These are phyloP conservation scores for Austroboletus sp. DNA, from an alignment of 1,284 basidiomycete genomes.

Conservation along the genomic window DNA sequence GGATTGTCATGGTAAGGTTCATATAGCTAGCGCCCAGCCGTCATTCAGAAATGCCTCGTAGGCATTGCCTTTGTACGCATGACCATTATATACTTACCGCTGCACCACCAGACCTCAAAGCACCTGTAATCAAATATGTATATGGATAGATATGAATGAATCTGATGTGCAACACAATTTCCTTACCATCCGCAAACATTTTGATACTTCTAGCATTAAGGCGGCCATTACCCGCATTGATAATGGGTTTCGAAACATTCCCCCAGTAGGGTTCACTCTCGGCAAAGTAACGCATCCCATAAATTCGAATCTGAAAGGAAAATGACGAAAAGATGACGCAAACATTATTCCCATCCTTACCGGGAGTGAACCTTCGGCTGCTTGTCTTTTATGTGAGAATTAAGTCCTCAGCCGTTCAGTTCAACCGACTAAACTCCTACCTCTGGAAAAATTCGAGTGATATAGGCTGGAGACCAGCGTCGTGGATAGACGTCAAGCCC, in stretches of 20 bases:
- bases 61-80: not conserved
- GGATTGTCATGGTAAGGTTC: slow-evolving; percentile 81
- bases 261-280: slow-evolving; percentile 75
- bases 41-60: not conserved
- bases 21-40: slow-evolving; percentile 43
- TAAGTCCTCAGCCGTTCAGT: not conserved
- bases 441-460: slow-evolving; percentile 70
- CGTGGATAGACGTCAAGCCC: slow-evolving; percentile 79
- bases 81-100: slow-evolving; percentile 54
- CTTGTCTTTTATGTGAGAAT: slow-evolving; percentile 40
- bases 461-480: slow-evolving; percentile 65
- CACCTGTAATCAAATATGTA: slow-evolving; percentile 43
- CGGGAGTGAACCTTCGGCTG: slow-evolving; percentile 52
- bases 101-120: slow-evolving; percentile 83
- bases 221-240: slow-evolving; percentile 52
- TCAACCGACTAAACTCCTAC: slow-evolving; percentile 34
- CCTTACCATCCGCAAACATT: slow-evolving; percentile 77
- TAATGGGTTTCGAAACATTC: slow-evolving; percentile 51
- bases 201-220: slow-evolving; percentile 78
- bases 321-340: not conserved
- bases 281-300: slow-evolving; percentile 67
- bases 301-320: slow-evolving; percentile 53
- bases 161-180: not conserved
- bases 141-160: not conserved
- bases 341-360: slow-evolving; percentile 35